Evolutionary conservation across 2,329 filamentous ascomycete species (phyloP), one percentile per base, ranked within the genome.

Genomic region (Hirsutella minnesotensis): DNA sequence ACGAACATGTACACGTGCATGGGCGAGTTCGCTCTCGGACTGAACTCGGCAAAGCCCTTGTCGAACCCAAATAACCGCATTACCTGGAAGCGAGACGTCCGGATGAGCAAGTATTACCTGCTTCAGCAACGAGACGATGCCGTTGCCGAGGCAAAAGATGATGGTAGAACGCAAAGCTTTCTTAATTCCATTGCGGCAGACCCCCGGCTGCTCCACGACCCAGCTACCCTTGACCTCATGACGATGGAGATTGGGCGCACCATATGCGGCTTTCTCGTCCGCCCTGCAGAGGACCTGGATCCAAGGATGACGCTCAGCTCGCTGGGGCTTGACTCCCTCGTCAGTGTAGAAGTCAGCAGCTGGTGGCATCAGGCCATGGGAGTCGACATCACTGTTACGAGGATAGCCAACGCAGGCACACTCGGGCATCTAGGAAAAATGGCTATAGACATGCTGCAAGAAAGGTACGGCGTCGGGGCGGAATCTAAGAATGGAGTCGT

Each of bases 311-410:
- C 9, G 15, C 34, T 7, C 9, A 19, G 22, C 36, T 13, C 47
- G 4, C 42, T 44, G 12, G 52, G 52, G 4, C 34, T 55, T n/a
- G 52, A 55, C 27, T 53, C 47, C 1, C 31, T 55, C 19, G 48
- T 54, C 4, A 49, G 47, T 3, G 47, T 53, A 13, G 51, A 55
- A 37, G 38, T 55, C 39, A 43, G 51, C 13, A 49, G 43, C 16
- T 55, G 51, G 49, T 53, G 51, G 50, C 48, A 47, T 37, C 41
- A 43, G 10, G 41, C 44, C 0, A 46, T 55, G 21, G 49, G 50
- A 1, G 42, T 49, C 18, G 50, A 55, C 3, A 50, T 53, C 3
- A 52, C 40, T 31, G 49, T 51, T 4, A 24, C 51, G n/a, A 46
- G 48, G 31, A 47, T 52, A 3, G 41, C 47, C 13, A 43, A 36